Conservation (phyloP, 768 basidiomycete species). For the Russula compacta region DNA sequence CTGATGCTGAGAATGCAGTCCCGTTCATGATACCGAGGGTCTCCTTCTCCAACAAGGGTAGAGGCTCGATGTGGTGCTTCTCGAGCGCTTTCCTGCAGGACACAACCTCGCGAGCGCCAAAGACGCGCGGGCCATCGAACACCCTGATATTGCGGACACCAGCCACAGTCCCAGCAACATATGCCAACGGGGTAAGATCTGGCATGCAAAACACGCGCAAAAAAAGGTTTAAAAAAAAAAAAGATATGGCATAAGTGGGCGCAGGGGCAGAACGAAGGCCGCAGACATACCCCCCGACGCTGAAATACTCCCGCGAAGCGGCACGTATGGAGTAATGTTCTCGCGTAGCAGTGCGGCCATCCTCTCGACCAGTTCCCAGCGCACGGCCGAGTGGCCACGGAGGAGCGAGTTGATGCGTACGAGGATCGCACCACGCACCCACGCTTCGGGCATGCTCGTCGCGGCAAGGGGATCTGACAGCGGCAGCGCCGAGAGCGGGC, state of each 20-base stretch:
- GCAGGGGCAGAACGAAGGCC: background rate
- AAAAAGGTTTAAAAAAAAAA: background rate
- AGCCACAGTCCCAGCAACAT: constrained; percentile 56
- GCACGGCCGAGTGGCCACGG: constrained; percentile 80
- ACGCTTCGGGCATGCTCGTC: constrained; percentile 72
- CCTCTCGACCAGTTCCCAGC: constrained; percentile 70
- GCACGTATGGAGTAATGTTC: constrained; percentile 74
- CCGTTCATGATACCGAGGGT: constrained; percentile 78
- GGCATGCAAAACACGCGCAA: background rate
- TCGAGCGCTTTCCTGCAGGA: constrained; percentile 49
- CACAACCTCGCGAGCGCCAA: constrained; percentile 40
- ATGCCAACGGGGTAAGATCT: constrained; percentile 20
- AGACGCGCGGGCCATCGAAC: constrained; percentile 43
- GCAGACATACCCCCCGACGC: constrained; percentile 60
- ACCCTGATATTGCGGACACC: constrained; percentile 78
- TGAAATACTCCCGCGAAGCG: constrained; percentile 75
- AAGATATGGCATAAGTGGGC: background rate
- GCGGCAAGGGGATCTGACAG: constrained; percentile 59
- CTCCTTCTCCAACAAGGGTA: constrained; percentile 64
- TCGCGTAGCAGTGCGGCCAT: constrained; percentile 64
- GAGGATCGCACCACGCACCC: constrained; percentile 85
- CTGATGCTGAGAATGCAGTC: constrained; percentile 74
- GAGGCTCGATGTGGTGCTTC: constrained; percentile 50
- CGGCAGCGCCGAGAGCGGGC: constrained; percentile 48
- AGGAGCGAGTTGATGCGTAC: constrained; percentile 85